phyloP scores from a whole-genome alignment of 73 alveolate species.

The Blepharisma stoltei region DNA sequence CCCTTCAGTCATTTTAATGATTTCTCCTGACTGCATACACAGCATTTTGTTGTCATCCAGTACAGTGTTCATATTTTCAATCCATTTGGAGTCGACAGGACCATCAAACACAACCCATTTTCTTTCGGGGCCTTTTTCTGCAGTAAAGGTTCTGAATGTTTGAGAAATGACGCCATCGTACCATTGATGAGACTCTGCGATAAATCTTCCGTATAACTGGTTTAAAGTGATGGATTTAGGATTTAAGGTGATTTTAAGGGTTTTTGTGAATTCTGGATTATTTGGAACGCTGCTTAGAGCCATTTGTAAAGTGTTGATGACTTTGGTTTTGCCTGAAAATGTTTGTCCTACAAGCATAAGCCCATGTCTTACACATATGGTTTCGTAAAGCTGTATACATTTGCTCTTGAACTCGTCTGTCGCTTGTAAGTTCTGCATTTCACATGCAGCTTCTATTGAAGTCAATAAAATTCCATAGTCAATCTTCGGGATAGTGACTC shows the following conservation, averaged over 20 bases:
- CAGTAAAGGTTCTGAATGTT: conserved; percentile 33
- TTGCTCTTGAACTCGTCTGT: conserved; percentile 90
- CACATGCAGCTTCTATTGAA: conserved; percentile 35
- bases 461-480: conserved; percentile 58
- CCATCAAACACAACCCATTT: conserved; percentile 98
- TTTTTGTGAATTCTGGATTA: conserved; percentile 60
- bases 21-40: conserved; percentile 93
- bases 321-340: conserved; percentile 92
- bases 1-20: conserved; percentile 92
- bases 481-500: conserved; percentile 82
- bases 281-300: conserved; percentile 3
- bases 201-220: conserved; percentile 57
- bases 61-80: conserved; percentile 98
- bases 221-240: conserved; percentile 26
- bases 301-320: conserved; percentile 52
- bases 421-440: conserved; percentile 77
- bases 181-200: conserved; percentile 23
- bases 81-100: conserved; percentile 99
- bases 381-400: conserved; percentile 98
- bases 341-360: conserved; percentile 98
- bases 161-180: conserved; percentile 42
- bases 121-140: conserved; percentile 39
- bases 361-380: conserved; percentile 96
- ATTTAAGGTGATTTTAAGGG: conserved; percentile 75
- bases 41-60: conserved; percentile 92